phyloP scores from a whole-genome alignment of 2,329 filamentous ascomycete genomes.

The Ascomycota sp. region DNA sequence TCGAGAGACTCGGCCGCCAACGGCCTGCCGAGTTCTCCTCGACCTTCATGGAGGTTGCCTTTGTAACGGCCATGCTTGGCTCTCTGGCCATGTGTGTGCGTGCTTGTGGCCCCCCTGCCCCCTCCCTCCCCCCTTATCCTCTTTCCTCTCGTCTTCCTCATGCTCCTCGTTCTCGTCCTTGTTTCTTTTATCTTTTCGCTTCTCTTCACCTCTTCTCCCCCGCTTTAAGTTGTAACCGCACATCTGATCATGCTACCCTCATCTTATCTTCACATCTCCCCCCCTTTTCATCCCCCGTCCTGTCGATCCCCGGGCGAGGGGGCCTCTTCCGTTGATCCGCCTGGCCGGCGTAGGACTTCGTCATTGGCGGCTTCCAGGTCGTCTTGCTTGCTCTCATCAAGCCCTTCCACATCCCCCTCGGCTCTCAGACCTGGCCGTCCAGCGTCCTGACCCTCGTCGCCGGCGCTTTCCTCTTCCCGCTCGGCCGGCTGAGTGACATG shows the following conservation, averaged over 20 bases:
- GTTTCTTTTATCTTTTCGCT: too few species aligned
- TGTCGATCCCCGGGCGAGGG: too few species aligned
- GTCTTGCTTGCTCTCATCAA: conserved; percentile 45
- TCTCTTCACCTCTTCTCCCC: neutral
- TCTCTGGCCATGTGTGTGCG: conserved; percentile 37
- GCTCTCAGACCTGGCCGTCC: conserved; percentile 41
- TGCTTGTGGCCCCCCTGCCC: conserved; percentile 1
- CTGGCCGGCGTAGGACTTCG: conserved; percentile 34
- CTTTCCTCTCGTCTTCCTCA: too few species aligned
- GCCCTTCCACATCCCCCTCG: conserved; percentile 42
- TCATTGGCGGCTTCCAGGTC: conserved; percentile 57
- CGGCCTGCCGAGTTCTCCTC: conserved; percentile 32
- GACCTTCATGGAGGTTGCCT: conserved; percentile 31
- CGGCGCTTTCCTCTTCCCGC: conserved; percentile 38
- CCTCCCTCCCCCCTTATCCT: too few species aligned
- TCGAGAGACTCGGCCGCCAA: conserved; percentile 38
- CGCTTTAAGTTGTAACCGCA: too few species aligned
- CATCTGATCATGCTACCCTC: too few species aligned
- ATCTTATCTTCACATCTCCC: neutral
- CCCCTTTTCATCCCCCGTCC: neutral
- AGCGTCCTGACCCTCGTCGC: conserved; percentile 39
- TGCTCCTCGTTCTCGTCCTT: too few species aligned
- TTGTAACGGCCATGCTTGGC: conserved; percentile 36
- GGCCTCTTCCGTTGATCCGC: neutral
- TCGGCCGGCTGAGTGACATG: conserved; percentile 40